Evolutionary conservation across 139 green algal genomes (phyloP).

Genomic region (Parachlorella kessleri): DNA sequence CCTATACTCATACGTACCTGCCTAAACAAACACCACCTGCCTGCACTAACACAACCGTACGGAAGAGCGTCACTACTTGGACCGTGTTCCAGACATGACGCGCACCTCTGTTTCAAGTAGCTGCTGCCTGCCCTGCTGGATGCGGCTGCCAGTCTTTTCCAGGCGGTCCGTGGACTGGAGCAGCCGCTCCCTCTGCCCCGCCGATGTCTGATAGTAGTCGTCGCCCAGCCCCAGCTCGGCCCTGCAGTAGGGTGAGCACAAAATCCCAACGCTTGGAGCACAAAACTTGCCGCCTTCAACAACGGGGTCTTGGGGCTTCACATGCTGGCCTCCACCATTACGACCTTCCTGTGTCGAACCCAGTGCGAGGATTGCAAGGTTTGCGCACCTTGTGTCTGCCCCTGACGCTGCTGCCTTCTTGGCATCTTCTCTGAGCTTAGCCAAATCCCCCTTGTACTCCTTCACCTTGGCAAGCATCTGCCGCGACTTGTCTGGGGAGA

Average conservation of each 20-base stretch:
- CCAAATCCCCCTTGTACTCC: conserved; percentile 91
- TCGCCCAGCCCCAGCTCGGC: conserved; percentile 82
- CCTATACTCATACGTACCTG: too few relatives aligned
- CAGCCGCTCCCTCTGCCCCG: conserved; percentile 83
- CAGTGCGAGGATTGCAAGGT: background rate
- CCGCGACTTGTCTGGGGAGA: conserved; percentile 64
- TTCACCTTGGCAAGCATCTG: conserved; percentile 77
- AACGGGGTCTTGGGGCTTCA: background rate
- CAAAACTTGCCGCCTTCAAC: too few relatives aligned
- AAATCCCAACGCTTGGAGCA: too few relatives aligned
- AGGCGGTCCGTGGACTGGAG: conserved; percentile 77
- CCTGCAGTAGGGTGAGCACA: conserved; percentile 31
- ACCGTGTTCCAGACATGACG: background rate
- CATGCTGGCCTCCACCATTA: background rate
- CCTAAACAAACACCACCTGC: background rate
- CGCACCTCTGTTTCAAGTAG: conserved; percentile 86
- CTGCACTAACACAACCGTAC: background rate
- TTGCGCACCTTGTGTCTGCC: background rate
- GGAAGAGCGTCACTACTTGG: background rate
- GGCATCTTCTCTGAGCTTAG: conserved; percentile 50
- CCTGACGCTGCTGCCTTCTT: background rate
- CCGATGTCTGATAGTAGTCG: conserved; percentile 76
- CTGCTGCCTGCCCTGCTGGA: conserved; percentile 79
- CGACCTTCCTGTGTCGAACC: background rate
- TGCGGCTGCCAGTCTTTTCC: conserved; percentile 73